Evolutionary conservation across 2,329 filamentous ascomycete genomes (phyloP).

Genomic region (Ceratocystis huliohia): DNA sequence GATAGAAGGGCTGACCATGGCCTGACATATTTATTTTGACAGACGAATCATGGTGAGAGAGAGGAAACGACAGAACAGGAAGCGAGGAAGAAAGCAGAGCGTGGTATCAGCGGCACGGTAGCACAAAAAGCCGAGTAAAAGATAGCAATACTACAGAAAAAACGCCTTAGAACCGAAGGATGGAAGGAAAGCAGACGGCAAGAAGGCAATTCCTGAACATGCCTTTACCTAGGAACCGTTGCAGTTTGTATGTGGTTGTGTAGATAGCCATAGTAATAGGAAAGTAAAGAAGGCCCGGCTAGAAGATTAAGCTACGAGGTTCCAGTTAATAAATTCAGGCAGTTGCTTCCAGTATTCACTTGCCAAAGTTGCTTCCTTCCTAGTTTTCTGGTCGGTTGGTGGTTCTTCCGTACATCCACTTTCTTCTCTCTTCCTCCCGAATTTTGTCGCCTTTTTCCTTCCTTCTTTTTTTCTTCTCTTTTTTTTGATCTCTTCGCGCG

Average conservation of each 20-base stretch:
- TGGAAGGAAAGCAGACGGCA: slow-evolving; percentile 13
- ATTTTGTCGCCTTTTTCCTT: slow-evolving; percentile 16
- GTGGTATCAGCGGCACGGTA: slow-evolving; percentile 1
- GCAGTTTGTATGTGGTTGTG: neutral
- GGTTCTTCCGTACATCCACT: slow-evolving; percentile 13
- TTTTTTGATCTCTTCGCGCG: slow-evolving; percentile 20
- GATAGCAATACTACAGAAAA: neutral
- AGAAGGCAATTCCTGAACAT: neutral
- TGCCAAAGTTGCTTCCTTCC: slow-evolving; percentile 7
- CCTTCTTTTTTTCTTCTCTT: slow-evolving; percentile 12
- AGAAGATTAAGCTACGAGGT: neutral
- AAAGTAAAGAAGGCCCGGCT: neutral
- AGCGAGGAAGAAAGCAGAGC: neutral
- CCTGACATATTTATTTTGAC: neutral
- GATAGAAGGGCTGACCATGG: slow-evolving; percentile 15
- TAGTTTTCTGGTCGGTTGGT: slow-evolving; percentile 1
- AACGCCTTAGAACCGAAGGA: slow-evolving; percentile 21
- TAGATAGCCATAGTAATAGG: neutral
- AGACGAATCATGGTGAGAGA: slow-evolving; percentile 13
- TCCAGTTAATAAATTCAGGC: neutral
- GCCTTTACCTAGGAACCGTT: neutral
- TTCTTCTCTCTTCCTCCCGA: slow-evolving; percentile 21
- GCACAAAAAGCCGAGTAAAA: slow-evolving; percentile 8
- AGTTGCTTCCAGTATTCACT: slow-evolving; percentile 6
- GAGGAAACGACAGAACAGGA: neutral